Base-by-base conservation (phyloP, 225 moss, liverwort and hornwort genomes). In the Marchantia paleacea region DNA sequence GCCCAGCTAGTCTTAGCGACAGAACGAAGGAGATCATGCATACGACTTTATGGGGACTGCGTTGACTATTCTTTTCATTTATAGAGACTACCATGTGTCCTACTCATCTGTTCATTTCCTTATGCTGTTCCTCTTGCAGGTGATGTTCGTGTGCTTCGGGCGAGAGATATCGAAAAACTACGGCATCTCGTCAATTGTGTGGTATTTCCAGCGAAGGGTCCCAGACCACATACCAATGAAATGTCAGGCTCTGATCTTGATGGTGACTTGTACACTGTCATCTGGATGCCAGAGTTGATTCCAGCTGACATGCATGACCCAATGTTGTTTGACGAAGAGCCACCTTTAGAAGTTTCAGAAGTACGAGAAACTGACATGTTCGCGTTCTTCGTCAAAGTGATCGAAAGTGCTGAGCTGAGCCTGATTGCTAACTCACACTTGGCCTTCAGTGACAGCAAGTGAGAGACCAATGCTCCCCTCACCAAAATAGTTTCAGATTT, bases 121-220 rank as follows among this genome's bases (percentile, higher is more conserved):
- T n/a, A 16, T 12, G 47, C n/a, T 66, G 12, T 66, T 52, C 13
- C 53, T 60, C 26, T 16, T 25, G 52, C 75, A 83, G 83, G 83
- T 39, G 95, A 95, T 84, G 80, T 93, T 70, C 89, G 95, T 26
- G 86, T 91, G n/a, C 78, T 95, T 22, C 76, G 86, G 73, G 95
- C 95, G 30, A 89, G 90, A 39, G 90, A 93, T 82, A 80, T 87
- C 75, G 90, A 86, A n/a, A 12, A 64, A 26, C 77, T 95, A 67
- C 78, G 82, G 83, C 81, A 83, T 85, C 89, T 93, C 80, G 85
- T 93, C 8, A 88, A 95, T 79, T 95, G 95, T 82, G 77, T 95
- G 81, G 95, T 95, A 55, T 87, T 95, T 28, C 92, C 94, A 16
- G 88, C 93, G 58, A 89, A 80, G 69, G 95, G 95, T 15, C 60